Percentiles rank a stretch among this genome's conserved stretches.
phyloP scores from a whole-genome alignment of 805 yeast genomes.

The Ogataea naganishii region DNA sequence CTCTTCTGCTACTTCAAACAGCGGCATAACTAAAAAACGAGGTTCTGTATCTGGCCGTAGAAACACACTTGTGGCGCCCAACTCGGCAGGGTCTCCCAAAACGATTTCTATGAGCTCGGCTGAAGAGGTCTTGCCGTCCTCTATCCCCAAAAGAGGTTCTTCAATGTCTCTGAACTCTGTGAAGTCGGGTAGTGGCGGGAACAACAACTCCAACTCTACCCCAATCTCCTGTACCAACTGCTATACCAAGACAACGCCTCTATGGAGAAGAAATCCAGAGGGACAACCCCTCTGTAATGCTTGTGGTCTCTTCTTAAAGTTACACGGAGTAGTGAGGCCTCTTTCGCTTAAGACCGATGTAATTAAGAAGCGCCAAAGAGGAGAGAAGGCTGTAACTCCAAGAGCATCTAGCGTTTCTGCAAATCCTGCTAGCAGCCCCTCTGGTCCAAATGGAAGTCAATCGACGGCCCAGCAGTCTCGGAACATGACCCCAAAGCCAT shows the following conservation, averaged over 20 bases:
- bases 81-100: too few relatives aligned
- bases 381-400: slow-evolving; percentile 18
- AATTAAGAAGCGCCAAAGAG: slow-evolving; percentile 82
- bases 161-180: too few relatives aligned
- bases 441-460: slow-evolving; percentile 5
- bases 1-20: too few relatives aligned
- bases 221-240: slow-evolving; percentile 67
- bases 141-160: too few relatives aligned
- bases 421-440: slow-evolving; percentile 7
- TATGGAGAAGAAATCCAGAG: slow-evolving; percentile 90
- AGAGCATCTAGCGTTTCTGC: slow-evolving; percentile 4
- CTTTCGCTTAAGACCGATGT: slow-evolving; percentile 86
- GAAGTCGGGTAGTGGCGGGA: too few relatives aligned
- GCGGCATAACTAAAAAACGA: too few relatives aligned
- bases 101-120: too few relatives aligned
- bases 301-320: slow-evolving; percentile 84
- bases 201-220: too few relatives aligned
- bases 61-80: too few relatives aligned
- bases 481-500: slow-evolving; percentile 1
- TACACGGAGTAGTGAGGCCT: slow-evolving; percentile 95
- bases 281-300: slow-evolving; percentile 95
- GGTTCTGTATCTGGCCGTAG: too few relatives aligned
- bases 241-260: slow-evolving; percentile 84
- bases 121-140: too few relatives aligned
- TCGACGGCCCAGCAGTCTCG: slow-evolving; percentile 6